These are phyloP conservation scores for Tolypocladium inflatum DNA, from an alignment of 2,329 filamentous ascomycete genomes.

Conservation along the genomic window DNA sequence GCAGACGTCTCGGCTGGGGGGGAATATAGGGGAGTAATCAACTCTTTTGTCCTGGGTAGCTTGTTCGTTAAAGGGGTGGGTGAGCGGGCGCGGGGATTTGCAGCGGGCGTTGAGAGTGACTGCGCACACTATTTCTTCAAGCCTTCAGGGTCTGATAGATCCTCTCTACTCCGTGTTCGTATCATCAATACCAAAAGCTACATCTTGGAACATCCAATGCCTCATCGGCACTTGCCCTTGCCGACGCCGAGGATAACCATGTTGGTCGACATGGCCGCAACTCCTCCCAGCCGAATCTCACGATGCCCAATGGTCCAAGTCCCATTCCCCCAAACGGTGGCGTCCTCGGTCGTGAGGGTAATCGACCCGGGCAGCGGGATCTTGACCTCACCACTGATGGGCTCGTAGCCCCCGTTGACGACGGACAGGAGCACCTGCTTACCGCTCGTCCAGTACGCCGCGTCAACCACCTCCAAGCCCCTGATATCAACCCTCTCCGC, in stretches of 20 bases:
- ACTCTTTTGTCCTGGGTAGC: neutral
- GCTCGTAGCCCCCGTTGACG: slow-evolving; percentile 12
- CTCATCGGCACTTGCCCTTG: neutral
- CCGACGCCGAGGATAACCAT: slow-evolving; percentile 9
- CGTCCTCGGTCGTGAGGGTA: slow-evolving; percentile 2
- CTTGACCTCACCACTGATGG: slow-evolving; percentile 4
- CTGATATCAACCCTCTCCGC: slow-evolving; percentile 6
- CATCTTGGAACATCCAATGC: no score
- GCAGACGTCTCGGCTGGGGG: slow-evolving; percentile 22
- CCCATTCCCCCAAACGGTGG: slow-evolving; percentile 10
- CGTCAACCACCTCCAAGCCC: slow-evolving; percentile 7
- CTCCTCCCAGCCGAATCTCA: slow-evolving; percentile 2
- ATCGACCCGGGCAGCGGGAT: slow-evolving; percentile 8
- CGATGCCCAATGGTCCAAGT: slow-evolving; percentile 7
- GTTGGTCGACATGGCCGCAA: slow-evolving; percentile 14
- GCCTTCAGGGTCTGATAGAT: neutral
- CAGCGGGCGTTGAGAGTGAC: neutral
- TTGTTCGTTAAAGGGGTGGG: no score
- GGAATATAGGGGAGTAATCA: slow-evolving; percentile 5
- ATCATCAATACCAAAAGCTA: neutral
- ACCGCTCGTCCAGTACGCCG: slow-evolving; percentile 11
- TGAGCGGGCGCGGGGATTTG: neutral
- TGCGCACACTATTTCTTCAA: neutral
- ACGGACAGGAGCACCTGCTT: slow-evolving; percentile 11
- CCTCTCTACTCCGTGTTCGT: no score